A percentile compares a stretch with the other conserved stretches of the same genome.
These are phyloP conservation scores for Penicillium sp. DNA, from an alignment of 2,329 filamentous ascomycete genomes.

Conservation along the genomic window DNA sequence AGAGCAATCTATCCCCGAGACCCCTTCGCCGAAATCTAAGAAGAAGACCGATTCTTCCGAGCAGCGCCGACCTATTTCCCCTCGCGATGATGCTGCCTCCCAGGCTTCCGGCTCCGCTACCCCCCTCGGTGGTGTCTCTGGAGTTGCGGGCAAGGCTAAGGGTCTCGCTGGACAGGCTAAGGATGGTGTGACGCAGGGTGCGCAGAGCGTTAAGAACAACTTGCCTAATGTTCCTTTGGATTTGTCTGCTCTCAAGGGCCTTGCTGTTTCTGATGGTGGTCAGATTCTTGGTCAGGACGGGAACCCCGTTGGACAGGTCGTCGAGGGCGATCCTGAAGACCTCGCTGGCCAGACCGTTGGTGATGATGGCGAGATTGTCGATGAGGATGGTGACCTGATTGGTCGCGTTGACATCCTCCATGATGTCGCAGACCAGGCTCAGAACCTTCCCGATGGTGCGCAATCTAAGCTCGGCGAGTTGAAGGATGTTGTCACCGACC, in stretches of 20 bases:
- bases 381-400: slow-evolving; percentile 36
- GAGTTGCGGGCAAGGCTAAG: slow-evolving; percentile 18
- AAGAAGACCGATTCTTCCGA: slow-evolving; percentile 20
- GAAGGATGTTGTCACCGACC: slow-evolving; percentile 33
- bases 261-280: slow-evolving; percentile 38
- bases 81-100: slow-evolving; percentile 23
- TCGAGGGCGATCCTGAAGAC: slow-evolving; percentile 43
- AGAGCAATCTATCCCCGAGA: slow-evolving; percentile 20
- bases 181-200: slow-evolving; percentile 11
- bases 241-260: slow-evolving; percentile 40
- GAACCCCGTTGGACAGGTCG: slow-evolving; percentile 37
- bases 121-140: slow-evolving; percentile 15
- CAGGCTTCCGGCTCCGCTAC: slow-evolving; percentile 30
- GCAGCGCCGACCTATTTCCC: slow-evolving; percentile 25
- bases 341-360: slow-evolving; percentile 43
- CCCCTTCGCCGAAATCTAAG: slow-evolving; percentile 24
- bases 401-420: slow-evolving; percentile 36
- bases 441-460: slow-evolving; percentile 17
- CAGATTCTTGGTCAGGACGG: slow-evolving; percentile 38
- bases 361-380: slow-evolving; percentile 35
- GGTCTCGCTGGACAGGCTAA: slow-evolving; percentile 17
- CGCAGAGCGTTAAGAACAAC: slow-evolving; percentile 7
- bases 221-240: slow-evolving; percentile 23
- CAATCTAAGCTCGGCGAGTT: slow-evolving; percentile 12
- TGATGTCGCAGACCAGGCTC: slow-evolving; percentile 25